A percentile compares a stretch with the other conserved stretches of the same genome.
Conservation (phyloP, 495 filamentous ascomycete species). For the Penicillium turbatum region DNA sequence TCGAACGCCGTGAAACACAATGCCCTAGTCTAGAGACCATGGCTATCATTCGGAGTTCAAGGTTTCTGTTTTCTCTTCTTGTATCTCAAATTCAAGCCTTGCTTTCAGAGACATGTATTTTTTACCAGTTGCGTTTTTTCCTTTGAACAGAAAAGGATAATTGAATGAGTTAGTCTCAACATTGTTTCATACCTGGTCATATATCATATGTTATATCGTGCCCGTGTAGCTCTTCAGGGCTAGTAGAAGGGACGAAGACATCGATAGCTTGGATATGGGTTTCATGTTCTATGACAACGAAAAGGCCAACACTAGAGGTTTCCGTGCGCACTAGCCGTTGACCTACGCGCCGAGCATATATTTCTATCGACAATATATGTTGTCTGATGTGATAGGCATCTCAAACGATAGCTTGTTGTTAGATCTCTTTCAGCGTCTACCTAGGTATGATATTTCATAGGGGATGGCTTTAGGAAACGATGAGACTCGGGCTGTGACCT, state of each 20-base stretch:
- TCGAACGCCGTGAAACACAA: conserved; percentile 1
- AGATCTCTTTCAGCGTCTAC: neutral
- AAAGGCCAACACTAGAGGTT: too few species aligned
- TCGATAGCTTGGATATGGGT: neutral
- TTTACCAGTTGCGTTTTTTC: conserved; percentile 2
- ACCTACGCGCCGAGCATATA: neutral
- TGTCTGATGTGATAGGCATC: neutral
- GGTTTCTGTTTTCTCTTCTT: conserved; percentile 6
- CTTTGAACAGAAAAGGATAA: neutral
- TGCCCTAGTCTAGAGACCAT: neutral
- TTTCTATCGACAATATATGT: too few species aligned
- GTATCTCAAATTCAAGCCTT: conserved; percentile 4
- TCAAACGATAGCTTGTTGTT: neutral
- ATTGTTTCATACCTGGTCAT: neutral
- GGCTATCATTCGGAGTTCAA: conserved; percentile 13
- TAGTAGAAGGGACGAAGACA: too few species aligned
- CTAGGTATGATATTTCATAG: too few species aligned
- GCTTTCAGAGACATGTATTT: conserved; percentile 8
- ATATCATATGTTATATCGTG: neutral
- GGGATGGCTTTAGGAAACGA: neutral
- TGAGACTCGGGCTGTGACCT: neutral
- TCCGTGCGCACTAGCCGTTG: neutral
- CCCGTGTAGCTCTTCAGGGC: too few species aligned
- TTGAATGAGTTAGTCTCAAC: neutral
- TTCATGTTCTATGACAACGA: too few species aligned